Evolutionary conservation across 2,329 filamentous ascomycete species (phyloP), one percentile per base, ranked within the genome.

Genomic region (Aspergillus fischeri): DNA sequence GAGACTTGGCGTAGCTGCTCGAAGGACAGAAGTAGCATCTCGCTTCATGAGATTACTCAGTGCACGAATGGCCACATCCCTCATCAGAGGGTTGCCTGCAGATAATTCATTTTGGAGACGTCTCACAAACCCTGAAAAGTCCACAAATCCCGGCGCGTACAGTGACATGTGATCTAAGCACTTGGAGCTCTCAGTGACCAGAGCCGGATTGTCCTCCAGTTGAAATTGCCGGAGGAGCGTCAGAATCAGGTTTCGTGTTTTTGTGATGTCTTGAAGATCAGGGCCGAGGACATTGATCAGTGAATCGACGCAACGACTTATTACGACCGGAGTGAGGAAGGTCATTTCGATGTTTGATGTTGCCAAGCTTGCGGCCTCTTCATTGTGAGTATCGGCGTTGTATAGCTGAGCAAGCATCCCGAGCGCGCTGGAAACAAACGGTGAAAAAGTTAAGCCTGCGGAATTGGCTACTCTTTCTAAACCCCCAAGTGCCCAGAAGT

Each of bases 401-500:
- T 97, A 99, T 1, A 97, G 81, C 68, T 97, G 93, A 21, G 92
- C 92, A 21, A 97, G 82, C 87, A 99, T 95, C 3, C 93, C 94
- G 21, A 99, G 82, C 0, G 92, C 92, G 66, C 91, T 91, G 0
- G 91, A 89, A 21, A 97, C 92, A 67, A 93, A 97, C 38, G 87
- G 86, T 0, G 92, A 92, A 73, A 97, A 99, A 27, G 91, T 93
- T 56, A 99, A 79, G 0, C 94, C 94, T 1, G 94, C 92, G 10
- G 93, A 94, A 67, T 97, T 93, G 2, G 93, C 90, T 11, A 96
- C 92, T 53, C 90, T 82, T 2, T 90, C 88, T 29, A 99, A 75
- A 9, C 91, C 93, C 70, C 97, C 92, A 48, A 99, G 79, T 2
- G 95, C 93, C 92, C 92, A 97, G 70, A 93, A 96, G 73, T 99